These are phyloP conservation scores for Coemansia sp. DNA, from an alignment of 192 early-diverging fungal genomes.

Conservation along the genomic window DNA sequence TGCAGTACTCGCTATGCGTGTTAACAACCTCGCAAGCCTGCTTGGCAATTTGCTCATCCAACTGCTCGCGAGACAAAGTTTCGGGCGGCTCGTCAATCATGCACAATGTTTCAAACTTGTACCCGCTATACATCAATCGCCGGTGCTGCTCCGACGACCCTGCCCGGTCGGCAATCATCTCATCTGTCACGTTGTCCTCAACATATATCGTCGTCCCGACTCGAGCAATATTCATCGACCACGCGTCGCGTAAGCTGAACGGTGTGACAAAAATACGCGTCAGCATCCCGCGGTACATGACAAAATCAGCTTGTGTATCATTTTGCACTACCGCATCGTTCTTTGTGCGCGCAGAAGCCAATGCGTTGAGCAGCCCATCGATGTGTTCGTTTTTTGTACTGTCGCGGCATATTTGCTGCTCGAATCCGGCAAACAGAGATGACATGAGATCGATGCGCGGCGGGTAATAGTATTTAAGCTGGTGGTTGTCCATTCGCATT, in stretches of 20 bases:
- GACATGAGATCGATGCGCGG: conserved; percentile 28
- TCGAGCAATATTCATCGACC: conserved; percentile 77
- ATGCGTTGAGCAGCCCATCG: conserved; percentile 72
- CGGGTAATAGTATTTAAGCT: conserved; percentile 40
- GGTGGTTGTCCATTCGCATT: conserved; percentile 58
- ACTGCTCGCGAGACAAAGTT: conserved; percentile 14
- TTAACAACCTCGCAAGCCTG: conserved; percentile 56
- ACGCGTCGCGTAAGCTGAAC: conserved; percentile 70
- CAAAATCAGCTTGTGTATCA: conserved; percentile 20
- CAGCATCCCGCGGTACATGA: conserved; percentile 87
- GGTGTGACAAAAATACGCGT: conserved; percentile 85
- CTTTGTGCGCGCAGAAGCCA: conserved; percentile 36
- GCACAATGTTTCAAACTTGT: conserved; percentile 82
- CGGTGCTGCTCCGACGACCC: conserved; percentile 58
- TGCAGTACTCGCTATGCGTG: conserved; percentile 87
- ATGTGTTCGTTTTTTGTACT: conserved; percentile 66
- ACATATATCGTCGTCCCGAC: conserved; percentile 67
- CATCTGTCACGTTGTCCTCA: conserved; percentile 64
- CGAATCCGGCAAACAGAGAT: conserved; percentile 66
- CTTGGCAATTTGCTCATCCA: conserved; percentile 1
- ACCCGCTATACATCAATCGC: conserved; percentile 83
- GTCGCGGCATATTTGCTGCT: conserved; percentile 67
- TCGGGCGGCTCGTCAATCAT: conserved; percentile 62
- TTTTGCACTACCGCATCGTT: conserved; percentile 1
- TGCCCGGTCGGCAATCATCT: conserved; percentile 33